These are phyloP conservation scores for Colletotrichum camelliae DNA, from an alignment of 2,329 filamentous ascomycete species.

Conservation along the genomic window DNA sequence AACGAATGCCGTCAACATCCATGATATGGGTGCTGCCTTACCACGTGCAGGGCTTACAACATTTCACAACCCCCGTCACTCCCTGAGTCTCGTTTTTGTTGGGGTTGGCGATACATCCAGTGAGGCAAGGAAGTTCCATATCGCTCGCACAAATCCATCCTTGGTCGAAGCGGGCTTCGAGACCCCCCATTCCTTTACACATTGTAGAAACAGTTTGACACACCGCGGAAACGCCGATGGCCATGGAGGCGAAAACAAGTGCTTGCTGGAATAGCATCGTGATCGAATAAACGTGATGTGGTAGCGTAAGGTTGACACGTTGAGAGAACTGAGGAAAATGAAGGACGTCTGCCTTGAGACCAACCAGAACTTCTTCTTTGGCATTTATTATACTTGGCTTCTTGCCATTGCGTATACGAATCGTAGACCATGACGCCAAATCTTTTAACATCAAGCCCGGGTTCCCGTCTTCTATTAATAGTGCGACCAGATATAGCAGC, in stretches of 20 bases:
- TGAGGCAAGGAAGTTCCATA: not conserved
- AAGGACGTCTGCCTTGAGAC: not conserved
- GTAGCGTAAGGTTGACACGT: not conserved
- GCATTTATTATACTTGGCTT: not conserved
- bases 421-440: not conserved
- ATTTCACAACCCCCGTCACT: not conserved
- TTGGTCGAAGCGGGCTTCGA: not conserved
- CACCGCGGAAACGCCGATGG: not conserved
- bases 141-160: not conserved
- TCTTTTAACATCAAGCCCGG: not conserved
- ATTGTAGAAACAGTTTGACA: not conserved
- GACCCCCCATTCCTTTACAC: not conserved
- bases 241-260: fast-evolving
- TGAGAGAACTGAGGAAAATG: not conserved
- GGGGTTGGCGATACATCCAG: not conserved
- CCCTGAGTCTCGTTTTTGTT: not conserved
- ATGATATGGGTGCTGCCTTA: not conserved
- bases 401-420: not conserved
- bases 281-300: not conserved
- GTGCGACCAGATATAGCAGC: fast-evolving
- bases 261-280: not conserved
- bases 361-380: too few species aligned
- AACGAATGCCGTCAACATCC: not conserved
- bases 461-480: not conserved
- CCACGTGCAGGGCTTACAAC: fast-evolving